Conservation (phyloP, 148 eudicot genomes). For the Rhododendron ferrugineum region DNA sequence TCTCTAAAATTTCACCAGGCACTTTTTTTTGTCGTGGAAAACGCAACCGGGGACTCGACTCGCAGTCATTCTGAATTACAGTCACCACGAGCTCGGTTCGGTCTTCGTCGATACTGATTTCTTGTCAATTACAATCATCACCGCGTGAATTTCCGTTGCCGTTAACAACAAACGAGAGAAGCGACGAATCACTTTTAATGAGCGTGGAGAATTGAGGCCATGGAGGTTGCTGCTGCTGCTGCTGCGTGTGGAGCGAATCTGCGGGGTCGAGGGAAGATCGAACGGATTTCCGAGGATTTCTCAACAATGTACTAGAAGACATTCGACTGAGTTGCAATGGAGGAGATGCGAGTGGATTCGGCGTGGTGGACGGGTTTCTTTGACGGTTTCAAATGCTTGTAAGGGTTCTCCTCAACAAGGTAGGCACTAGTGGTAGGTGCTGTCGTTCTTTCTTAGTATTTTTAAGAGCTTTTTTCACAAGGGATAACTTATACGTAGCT, state of each 20-base stretch:
- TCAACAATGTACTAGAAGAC: not conserved
- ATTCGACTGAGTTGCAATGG: not conserved
- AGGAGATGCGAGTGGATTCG: not conserved
- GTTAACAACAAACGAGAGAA: not conserved
- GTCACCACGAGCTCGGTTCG: not conserved
- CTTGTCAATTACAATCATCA: not conserved
- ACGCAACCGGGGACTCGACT: too few relatives aligned
- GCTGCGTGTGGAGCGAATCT: not conserved
- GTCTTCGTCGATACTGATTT: not conserved
- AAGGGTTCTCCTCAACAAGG: slow-evolving; percentile 2
- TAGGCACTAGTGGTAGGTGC: not conserved
- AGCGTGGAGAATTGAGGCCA: not conserved
- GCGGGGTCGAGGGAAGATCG: not conserved
- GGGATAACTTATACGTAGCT: too few relatives aligned
- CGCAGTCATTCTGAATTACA: too few relatives aligned
- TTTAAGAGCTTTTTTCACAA: too few relatives aligned
- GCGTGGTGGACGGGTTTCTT: not conserved
- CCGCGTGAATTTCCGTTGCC: not conserved
- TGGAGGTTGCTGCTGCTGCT: not conserved
- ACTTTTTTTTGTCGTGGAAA: too few relatives aligned
- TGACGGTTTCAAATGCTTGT: slow-evolving; percentile 7
- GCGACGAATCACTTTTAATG: too few relatives aligned
- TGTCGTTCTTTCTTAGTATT: too few relatives aligned
- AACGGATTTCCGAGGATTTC: slow-evolving; percentile 1
- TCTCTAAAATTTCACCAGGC: too few relatives aligned